Evolutionary conservation across 2,329 filamentous ascomycete genomes (phyloP).

Genomic region (Raffaelea arxii): DNA sequence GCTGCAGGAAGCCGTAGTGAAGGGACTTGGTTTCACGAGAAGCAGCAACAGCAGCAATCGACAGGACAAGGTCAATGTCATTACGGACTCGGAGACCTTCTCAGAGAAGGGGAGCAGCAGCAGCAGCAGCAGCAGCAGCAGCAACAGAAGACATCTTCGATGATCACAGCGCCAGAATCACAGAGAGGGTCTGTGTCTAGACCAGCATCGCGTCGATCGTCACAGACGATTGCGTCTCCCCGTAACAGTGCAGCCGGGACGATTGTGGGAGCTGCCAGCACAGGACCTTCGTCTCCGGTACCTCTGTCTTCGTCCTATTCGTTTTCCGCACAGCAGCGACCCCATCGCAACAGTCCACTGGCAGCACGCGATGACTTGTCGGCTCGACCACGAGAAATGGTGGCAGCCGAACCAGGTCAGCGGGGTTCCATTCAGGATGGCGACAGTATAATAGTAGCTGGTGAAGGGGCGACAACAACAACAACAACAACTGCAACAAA

Average conservation of each 20-base stretch:
- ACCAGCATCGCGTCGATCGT: conserved; percentile 39
- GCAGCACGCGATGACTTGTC: too few relatives aligned
- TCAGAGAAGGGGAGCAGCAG: conserved; percentile 27
- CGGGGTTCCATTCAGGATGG: too few relatives aligned
- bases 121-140: conserved; percentile 40
- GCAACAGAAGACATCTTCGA: conserved; percentile 42
- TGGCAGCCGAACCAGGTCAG: conserved; percentile 8
- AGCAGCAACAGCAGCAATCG: background rate
- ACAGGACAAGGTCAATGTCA: too few relatives aligned
- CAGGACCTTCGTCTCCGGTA: conserved; percentile 17
- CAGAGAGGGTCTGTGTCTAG: conserved; percentile 48
- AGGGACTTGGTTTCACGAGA: background rate
- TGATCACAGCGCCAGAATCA: too few relatives aligned
- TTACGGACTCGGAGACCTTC: background rate
- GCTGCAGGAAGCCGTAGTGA: background rate
- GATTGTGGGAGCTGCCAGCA: too few relatives aligned
- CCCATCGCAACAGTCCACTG: too few relatives aligned
- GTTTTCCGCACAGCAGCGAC: too few relatives aligned
- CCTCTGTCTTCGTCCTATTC: conserved; percentile 6
- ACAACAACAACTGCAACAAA: background rate
- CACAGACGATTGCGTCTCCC: too few relatives aligned
- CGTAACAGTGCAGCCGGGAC: too few relatives aligned
- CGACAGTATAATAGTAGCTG: background rate
- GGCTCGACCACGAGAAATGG: conserved; percentile 2
- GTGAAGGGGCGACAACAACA: background rate